phyloP scores from a whole-genome alignment of 352 stramenopile species.

The Elongisporangium anandrum region DNA sequence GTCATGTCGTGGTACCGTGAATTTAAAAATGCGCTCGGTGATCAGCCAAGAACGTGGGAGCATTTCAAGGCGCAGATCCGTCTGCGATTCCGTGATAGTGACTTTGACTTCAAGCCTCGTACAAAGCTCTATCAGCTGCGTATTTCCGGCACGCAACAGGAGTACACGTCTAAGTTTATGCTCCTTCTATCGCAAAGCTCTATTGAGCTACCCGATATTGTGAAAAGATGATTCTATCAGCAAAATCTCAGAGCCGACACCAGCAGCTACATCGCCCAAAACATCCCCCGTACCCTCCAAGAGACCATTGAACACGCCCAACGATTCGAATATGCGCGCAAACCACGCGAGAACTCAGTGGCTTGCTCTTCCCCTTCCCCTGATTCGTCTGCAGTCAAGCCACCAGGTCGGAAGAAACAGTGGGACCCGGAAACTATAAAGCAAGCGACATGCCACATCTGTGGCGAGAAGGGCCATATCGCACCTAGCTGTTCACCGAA shows the following conservation, averaged over 20 bases:
- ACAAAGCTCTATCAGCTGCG: not conserved
- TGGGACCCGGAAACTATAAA: no score
- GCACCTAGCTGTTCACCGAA: not conserved
- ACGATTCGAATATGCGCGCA: slow-evolving; percentile 2
- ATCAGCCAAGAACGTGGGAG: slow-evolving; percentile 2
- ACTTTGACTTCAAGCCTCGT: slow-evolving; percentile 1
- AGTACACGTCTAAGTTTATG: slow-evolving; percentile 6
- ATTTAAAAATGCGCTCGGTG: slow-evolving; percentile 6
- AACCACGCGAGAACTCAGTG: not conserved
- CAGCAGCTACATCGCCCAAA: not conserved
- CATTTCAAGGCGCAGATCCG: slow-evolving; percentile 8
- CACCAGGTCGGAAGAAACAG: no score
- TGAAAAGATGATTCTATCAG: slow-evolving; percentile 3
- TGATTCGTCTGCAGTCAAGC: no score
- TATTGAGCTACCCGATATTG: not conserved
- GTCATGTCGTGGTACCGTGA: slow-evolving; percentile 13
- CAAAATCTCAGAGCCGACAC: slow-evolving; percentile 1
- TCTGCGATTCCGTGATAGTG: slow-evolving; percentile 5
- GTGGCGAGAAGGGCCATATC: no score
- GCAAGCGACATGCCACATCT: no score
- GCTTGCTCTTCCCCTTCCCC: no score
- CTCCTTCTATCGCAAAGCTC: slow-evolving; percentile 1
- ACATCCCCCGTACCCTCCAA: slow-evolving; percentile 1
- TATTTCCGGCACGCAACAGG: slow-evolving; percentile 2
- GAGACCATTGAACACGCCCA: slow-evolving; percentile 2